phyloP scores from a whole-genome alignment of 2,329 filamentous ascomycete species.

The Knufia fluminis region DNA sequence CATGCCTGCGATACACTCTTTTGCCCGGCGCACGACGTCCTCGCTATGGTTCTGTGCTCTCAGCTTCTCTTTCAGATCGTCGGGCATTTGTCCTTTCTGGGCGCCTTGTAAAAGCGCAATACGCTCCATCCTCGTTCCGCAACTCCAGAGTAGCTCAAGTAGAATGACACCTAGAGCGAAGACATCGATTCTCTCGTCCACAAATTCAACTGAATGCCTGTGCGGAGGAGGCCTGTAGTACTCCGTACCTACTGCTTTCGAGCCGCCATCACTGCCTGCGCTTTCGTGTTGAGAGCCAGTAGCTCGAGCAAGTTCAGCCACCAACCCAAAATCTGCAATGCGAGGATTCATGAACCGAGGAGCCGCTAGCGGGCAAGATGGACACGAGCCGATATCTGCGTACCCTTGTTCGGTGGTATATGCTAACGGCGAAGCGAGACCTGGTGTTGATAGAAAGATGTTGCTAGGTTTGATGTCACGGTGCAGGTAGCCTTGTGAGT shows the following conservation, averaged over 20 bases:
- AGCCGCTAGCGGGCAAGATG: conserved; percentile 17
- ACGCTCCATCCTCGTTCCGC: conserved; percentile 44
- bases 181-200: conserved; percentile 44
- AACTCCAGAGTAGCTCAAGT: conserved; percentile 51
- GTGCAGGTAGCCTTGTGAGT: conserved; percentile 52
- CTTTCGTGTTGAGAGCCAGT: background rate
- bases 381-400: conserved; percentile 20
- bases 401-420: conserved; percentile 30
- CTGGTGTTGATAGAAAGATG: conserved; percentile 48
- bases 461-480: conserved; percentile 62
- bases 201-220: background rate
- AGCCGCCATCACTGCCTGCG: background rate
- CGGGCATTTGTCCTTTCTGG: conserved; percentile 27
- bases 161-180: conserved; percentile 31
- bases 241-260: conserved; percentile 49
- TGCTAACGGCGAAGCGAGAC: conserved; percentile 35
- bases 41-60: conserved; percentile 25
- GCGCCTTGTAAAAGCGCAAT: conserved; percentile 34
- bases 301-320: conserved; percentile 39
- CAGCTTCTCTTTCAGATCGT: conserved; percentile 31
- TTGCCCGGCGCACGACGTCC: conserved; percentile 26
- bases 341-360: conserved; percentile 45
- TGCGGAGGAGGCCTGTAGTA: conserved; percentile 48
- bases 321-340: conserved; percentile 61
- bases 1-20: conserved; percentile 34